A percentile compares a stretch with the other conserved stretches of the same genome.
Conservation (phyloP, 73 alveolate genomes). For the Stentor coeruleus region DNA sequence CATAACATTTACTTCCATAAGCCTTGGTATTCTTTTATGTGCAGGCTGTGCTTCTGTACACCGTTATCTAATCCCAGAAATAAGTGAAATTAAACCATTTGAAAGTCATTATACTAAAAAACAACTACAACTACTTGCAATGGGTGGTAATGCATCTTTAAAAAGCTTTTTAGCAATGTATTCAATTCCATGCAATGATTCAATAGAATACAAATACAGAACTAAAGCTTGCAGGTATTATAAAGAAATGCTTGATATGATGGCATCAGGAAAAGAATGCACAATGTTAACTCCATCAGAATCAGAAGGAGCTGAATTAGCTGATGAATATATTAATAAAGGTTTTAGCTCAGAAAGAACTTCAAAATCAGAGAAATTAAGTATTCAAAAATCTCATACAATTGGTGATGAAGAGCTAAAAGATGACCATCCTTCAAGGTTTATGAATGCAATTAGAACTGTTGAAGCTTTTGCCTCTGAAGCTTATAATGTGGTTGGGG, state of each 20-base stretch:
- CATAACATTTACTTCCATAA: background rate
- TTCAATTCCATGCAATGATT: background rate
- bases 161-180: background rate
- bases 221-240: background rate
- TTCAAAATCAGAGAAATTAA: no score
- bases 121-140: background rate
- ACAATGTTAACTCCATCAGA: background rate
- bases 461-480: no score
- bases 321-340: no score
- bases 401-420: no score
- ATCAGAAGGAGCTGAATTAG: background rate
- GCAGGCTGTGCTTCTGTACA: conserved; percentile 13
- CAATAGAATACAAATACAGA: background rate
- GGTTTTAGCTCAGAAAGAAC: no score
- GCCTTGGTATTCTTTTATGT: background rate
- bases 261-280: background rate
- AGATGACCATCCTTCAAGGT: no score
- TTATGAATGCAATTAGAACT: no score
- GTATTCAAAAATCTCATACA: no score
- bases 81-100: background rate
- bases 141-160: background rate
- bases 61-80: background rate
- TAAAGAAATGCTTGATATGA: background rate
- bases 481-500: no score
- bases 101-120: background rate